Conservation (phyloP, 768 basidiomycete genomes). For the Boletellus ananiceps region DNA sequence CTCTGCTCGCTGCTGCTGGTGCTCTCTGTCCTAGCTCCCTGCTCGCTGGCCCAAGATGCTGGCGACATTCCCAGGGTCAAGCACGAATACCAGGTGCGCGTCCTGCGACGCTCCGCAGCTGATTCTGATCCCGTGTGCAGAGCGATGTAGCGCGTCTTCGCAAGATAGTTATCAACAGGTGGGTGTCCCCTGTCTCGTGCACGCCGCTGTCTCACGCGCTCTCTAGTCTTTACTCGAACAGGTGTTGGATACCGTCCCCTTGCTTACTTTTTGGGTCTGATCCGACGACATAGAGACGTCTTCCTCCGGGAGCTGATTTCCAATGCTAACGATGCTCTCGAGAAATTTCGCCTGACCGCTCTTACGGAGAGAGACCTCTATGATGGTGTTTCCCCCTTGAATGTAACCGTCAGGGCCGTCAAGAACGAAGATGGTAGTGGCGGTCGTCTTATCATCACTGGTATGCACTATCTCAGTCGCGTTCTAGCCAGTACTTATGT, state of each 20-base stretch:
- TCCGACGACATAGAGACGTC: constrained; percentile 51
- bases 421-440: constrained; percentile 62
- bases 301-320: constrained; percentile 89
- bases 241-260: constrained; percentile 37
- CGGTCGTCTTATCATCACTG: constrained; percentile 72
- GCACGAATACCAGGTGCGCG: constrained; percentile 65
- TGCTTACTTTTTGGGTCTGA: constrained; percentile 1
- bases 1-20: constrained; percentile 47
- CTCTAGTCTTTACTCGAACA: constrained; percentile 75
- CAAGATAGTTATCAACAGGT: constrained; percentile 91
- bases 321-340: constrained; percentile 94
- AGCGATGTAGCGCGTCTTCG: constrained; percentile 91
- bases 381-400: constrained; percentile 68
- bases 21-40: constrained; percentile 41
- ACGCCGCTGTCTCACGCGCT: constrained; percentile 8
- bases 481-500: constrained; percentile 1
- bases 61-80: constrained; percentile 45
- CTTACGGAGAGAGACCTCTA: constrained; percentile 73
- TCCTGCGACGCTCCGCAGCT: neutral
- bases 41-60: constrained; percentile 47
- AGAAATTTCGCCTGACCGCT: constrained; percentile 84
- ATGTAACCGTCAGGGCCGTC: constrained; percentile 83
- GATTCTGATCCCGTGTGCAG: constrained; percentile 36
- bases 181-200: constrained; percentile 9
- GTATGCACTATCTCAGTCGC: constrained; percentile 34